These are phyloP conservation scores for Crithidia thermophila DNA, from an alignment of 208 protist genomes.

Conservation along the genomic window DNA sequence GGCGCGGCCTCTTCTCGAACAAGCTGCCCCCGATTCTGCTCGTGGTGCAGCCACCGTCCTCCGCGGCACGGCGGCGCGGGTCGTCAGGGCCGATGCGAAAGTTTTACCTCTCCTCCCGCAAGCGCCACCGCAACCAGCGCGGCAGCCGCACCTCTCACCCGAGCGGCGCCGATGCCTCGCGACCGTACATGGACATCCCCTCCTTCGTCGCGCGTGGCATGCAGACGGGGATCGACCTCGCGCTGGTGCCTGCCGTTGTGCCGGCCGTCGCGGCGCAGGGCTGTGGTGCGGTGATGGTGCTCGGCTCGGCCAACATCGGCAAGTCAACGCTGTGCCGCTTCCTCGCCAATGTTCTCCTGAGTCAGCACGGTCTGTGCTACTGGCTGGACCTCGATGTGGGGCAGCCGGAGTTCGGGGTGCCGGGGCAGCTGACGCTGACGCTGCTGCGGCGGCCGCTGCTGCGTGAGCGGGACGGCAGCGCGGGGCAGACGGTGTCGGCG, in stretches of 20 bases:
- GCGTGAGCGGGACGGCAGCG: conserved; percentile 41
- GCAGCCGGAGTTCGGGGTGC: conserved; percentile 87
- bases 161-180: background rate
- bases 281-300: conserved; percentile 59
- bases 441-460: conserved; percentile 61
- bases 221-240: conserved; percentile 40
- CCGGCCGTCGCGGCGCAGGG: conserved; percentile 38
- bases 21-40: conserved; percentile 50
- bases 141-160: background rate
- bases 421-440: conserved; percentile 69
- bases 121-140: conserved; percentile 6
- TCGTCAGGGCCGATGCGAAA: conserved; percentile 13
- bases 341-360: conserved; percentile 76
- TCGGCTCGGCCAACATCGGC: conserved; percentile 77
- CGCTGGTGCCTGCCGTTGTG: conserved; percentile 60
- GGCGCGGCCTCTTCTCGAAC: conserved; percentile 46
- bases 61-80: conserved; percentile 17
- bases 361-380: conserved; percentile 71
- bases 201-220: conserved; percentile 59
- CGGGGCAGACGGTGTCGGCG: conserved; percentile 40
- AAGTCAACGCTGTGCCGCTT: conserved; percentile 88
- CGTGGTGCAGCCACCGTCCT: conserved; percentile 59
- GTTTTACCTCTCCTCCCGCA: conserved; percentile 23
- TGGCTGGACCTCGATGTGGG: conserved; percentile 90
- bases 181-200: conserved; percentile 71